phyloP scores from a whole-genome alignment of 164 flowering plant genomes.

The Litsea cubeba region DNA sequence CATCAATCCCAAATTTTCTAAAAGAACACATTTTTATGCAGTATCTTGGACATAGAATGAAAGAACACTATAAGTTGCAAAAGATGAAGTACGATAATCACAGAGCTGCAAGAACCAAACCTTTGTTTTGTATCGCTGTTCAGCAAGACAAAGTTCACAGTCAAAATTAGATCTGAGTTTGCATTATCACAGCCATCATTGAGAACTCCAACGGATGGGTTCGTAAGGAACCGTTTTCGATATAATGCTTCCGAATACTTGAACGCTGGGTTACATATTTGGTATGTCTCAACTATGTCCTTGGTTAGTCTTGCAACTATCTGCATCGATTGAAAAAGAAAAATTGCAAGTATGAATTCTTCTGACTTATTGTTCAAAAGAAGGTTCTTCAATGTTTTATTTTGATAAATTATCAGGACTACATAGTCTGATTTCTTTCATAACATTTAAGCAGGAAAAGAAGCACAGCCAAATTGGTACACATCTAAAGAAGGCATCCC shows the following conservation, averaged over 20 bases:
- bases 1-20: neutral
- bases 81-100: neutral
- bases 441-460: neutral
- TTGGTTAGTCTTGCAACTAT: constrained; percentile 70
- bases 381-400: neutral
- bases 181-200: constrained; percentile 96
- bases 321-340: constrained; percentile 43
- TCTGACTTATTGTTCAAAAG: neutral
- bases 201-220: constrained; percentile 78
- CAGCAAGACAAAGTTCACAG: constrained; percentile 61
- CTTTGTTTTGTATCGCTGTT: constrained; percentile 55
- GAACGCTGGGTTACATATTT: constrained; percentile 79
- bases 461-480: neutral
- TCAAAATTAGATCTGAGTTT: constrained; percentile 86
- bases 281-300: constrained; percentile 85
- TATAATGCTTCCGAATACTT: constrained; percentile 72
- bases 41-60: neutral
- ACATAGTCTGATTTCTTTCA: neutral
- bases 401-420: constrained; percentile 7
- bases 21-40: neutral
- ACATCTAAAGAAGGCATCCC: neutral
- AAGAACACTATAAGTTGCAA: neutral
- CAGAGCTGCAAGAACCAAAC: constrained; percentile 35
- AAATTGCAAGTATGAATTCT: neutral
- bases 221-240: constrained; percentile 82